A percentile compares a stretch with the other conserved stretches of the same genome.
Conservation (phyloP, 345 rosid species). For the Carallia pectinifolia region DNA sequence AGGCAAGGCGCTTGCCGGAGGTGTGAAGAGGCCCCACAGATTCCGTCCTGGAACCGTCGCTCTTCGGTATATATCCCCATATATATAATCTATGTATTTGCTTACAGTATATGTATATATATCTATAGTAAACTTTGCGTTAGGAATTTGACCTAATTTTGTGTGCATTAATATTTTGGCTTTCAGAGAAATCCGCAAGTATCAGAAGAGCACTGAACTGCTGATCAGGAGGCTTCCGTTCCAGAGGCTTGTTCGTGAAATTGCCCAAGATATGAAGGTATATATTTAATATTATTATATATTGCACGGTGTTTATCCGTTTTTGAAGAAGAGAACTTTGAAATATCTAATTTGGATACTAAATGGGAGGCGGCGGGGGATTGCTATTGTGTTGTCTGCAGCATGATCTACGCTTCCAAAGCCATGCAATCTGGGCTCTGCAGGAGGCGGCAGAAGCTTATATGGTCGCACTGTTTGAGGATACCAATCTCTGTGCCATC, state of each 20-base stretch:
- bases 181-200: neutral
- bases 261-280: constrained; percentile 13
- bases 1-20: neutral
- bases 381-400: too few relatives aligned
- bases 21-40: constrained; percentile 3
- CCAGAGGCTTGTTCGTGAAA: constrained; percentile 7
- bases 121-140: too few relatives aligned
- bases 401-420: constrained; percentile 7
- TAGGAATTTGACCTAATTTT: neutral
- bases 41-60: constrained; percentile 1
- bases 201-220: neutral
- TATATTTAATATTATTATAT: neutral
- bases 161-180: neutral
- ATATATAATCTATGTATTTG: too few relatives aligned
- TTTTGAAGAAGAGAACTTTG: too few relatives aligned
- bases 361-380: too few relatives aligned
- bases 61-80: neutral
- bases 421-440: constrained; percentile 5
- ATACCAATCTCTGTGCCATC: constrained; percentile 5
- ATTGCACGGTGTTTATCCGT: too few relatives aligned
- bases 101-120: too few relatives aligned
- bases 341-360: too few relatives aligned
- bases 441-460: constrained; percentile 9
- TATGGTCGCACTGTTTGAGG: constrained; percentile 3
- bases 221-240: neutral